A percentile compares a stretch with the other conserved stretches of the same genome.
Conservation (phyloP, 1,284 basidiomycete species). For the Hortiboletus rubellus region DNA sequence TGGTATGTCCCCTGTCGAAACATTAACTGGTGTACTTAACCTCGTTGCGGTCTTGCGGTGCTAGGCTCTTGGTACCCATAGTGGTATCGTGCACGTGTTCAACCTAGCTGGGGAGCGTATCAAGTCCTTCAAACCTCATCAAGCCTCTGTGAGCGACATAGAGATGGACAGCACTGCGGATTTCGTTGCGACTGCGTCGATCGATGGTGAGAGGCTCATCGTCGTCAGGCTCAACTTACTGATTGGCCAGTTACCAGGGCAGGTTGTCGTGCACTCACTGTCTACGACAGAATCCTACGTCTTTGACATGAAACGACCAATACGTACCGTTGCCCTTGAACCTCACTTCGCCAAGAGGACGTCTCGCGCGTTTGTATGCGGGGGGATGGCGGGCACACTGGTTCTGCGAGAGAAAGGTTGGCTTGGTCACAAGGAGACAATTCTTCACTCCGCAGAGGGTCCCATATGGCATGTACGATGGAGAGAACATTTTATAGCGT, state of each 20-base stretch:
- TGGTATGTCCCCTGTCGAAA: constrained; percentile 51
- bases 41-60: constrained; percentile 7
- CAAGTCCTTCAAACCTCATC: constrained; percentile 90
- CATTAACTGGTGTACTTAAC: constrained; percentile 5
- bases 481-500: constrained; percentile 86
- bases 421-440: constrained; percentile 91
- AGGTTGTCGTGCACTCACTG: constrained; percentile 87
- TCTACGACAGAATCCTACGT: constrained; percentile 81
- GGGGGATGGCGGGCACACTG: constrained; percentile 89
- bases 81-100: constrained; percentile 87
- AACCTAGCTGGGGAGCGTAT: constrained; percentile 79
- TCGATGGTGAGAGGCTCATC: constrained; percentile 72
- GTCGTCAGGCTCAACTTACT: constrained; percentile 2
- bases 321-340: constrained; percentile 89
- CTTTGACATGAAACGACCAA: constrained; percentile 92
- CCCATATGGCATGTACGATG: constrained; percentile 93
- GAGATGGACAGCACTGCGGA: constrained; percentile 84
- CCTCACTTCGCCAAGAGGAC: constrained; percentile 85
- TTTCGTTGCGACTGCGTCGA: constrained; percentile 90
- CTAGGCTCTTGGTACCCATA: constrained; percentile 88
- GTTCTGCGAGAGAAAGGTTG: constrained; percentile 93
- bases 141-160: constrained; percentile 88
- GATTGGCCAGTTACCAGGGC: constrained; percentile 52
- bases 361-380: constrained; percentile 88
- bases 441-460: constrained; percentile 87